phyloP scores from a whole-genome alignment of 306 rosid genomes.

The Cicer bijugum region DNA sequence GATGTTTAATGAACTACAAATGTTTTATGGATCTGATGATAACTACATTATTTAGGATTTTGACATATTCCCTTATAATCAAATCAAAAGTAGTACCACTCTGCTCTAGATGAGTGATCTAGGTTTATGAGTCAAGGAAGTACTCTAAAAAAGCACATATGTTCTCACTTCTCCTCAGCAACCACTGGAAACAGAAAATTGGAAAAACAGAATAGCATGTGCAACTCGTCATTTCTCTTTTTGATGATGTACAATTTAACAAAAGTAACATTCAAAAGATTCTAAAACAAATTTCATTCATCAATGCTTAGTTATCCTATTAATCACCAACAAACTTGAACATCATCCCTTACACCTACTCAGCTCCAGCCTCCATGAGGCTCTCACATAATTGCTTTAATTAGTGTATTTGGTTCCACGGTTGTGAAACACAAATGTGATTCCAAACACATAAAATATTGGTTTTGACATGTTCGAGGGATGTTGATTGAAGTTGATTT shows the following conservation, averaged over 20 bases:
- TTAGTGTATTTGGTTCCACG: too few species aligned
- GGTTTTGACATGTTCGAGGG: too few species aligned
- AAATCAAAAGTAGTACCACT: neutral
- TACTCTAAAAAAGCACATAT: neutral
- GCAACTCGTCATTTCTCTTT: conserved; percentile 7
- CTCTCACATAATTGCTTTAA: neutral
- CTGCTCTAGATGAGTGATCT: neutral
- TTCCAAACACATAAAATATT: too few species aligned
- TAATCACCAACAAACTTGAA: neutral
- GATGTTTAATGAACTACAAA: neutral
- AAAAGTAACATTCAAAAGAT: conserved; percentile 1
- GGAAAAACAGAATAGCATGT: conserved; percentile 14
- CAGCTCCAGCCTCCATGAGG: neutral
- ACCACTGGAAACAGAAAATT: conserved; percentile 4
- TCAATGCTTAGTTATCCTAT: neutral
- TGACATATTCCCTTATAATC: neutral
- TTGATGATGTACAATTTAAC: neutral
- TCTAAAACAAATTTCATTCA: neutral
- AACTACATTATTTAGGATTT: neutral
- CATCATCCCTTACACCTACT: neutral
- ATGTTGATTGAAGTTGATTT: too few species aligned
- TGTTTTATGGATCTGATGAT: conserved; percentile 6
- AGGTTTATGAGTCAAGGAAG: neutral
- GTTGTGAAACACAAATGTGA: too few species aligned
- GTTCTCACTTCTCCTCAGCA: conserved; percentile 1